phyloP scores from a whole-genome alignment of 2,329 filamentous ascomycete genomes.

The Monosporascus ibericus region DNA sequence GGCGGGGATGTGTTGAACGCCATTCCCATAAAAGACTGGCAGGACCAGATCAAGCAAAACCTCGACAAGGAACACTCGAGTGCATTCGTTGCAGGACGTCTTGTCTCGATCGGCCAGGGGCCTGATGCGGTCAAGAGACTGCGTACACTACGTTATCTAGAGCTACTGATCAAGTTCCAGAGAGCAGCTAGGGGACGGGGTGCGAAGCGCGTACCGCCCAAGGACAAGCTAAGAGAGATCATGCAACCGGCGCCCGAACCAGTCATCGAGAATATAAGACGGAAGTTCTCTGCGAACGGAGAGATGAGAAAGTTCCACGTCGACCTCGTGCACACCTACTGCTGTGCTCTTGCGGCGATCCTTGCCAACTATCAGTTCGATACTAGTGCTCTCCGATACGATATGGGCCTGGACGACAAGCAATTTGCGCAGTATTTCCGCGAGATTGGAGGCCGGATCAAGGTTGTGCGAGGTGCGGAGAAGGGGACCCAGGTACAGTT shows the following conservation, averaged over 20 bases:
- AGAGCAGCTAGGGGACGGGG: constrained; percentile 39
- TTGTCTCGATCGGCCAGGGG: constrained; percentile 48
- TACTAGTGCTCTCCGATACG: constrained; percentile 61
- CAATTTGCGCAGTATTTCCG: constrained; percentile 65
- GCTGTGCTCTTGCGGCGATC: constrained; percentile 64
- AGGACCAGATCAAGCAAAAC: constrained; percentile 55
- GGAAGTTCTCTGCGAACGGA: constrained; percentile 60
- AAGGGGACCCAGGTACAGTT: constrained; percentile 50
- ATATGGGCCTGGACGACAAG: constrained; percentile 66
- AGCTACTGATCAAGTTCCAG: constrained; percentile 50
- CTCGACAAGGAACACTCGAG: constrained; percentile 52
- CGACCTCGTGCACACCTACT: constrained; percentile 68
- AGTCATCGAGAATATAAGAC: constrained; percentile 60
- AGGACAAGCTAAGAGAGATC: constrained; percentile 54
- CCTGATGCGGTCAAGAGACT: constrained; percentile 47
- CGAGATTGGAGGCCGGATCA: constrained; percentile 68
- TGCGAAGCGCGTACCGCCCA: constrained; percentile 47
- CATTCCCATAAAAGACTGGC: constrained; percentile 69
- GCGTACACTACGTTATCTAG: constrained; percentile 55
- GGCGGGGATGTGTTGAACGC: constrained; percentile 60
- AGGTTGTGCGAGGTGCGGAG: constrained; percentile 53
- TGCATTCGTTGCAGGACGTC: constrained; percentile 59
- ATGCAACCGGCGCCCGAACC: constrained; percentile 53
- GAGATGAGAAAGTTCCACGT: constrained; percentile 65
- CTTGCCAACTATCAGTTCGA: constrained; percentile 70